Base-by-base conservation (phyloP, 2,329 filamentous ascomycete genomes). In the Aspergillus nomiae region DNA sequence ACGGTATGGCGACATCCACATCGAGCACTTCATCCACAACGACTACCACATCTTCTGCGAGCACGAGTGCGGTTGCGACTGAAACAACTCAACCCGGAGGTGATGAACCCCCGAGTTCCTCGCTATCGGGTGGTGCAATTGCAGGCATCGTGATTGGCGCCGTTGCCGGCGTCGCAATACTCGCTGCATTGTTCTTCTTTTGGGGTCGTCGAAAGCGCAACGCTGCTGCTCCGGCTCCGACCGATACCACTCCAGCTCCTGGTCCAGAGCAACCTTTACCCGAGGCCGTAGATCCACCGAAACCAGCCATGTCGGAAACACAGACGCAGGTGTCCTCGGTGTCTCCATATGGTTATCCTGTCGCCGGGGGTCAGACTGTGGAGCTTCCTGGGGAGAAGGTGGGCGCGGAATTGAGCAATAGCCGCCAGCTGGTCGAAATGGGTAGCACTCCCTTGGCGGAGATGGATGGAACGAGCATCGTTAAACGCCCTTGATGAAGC, bases 341-440 rank as follows among this genome's bases (percentile, higher is more conserved):
- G 10, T 4, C 19, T 14, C 51, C 51, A 19, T 54, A 34, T 16
- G 16, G 32, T 21, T 24, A 54, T 28, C 28, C 51, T 36, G 30
- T 10, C 11, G 3, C 16, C 2, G 16, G 7, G 46, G 4, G 0
- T 28, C 32, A 50, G 19, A 36, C n/a, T 21, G 56, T 56, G 14
- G 60, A 62, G 41, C 24, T 62, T 10, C 48, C 50, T 1, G 60
- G 56, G 9, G 36, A 58, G 8, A 32, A 28, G 19, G 38, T 14
- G 12, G 48, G 43, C 10, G 56, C 57, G 41, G 60, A 62, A 32
- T n/a, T 62, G 32, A 62, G 60, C 19, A 56, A 10, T 32, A 48
- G 24, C 4, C 34, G 57, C 3, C 60, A 62, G 50, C 26, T 62
- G 50, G 38, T 54, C 16, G 60, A 62, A 56, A 36, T 62, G 56